Evolutionary conservation across 1,284 basidiomycete species (phyloP).

Genomic region (Boletus subluridellus): DNA sequence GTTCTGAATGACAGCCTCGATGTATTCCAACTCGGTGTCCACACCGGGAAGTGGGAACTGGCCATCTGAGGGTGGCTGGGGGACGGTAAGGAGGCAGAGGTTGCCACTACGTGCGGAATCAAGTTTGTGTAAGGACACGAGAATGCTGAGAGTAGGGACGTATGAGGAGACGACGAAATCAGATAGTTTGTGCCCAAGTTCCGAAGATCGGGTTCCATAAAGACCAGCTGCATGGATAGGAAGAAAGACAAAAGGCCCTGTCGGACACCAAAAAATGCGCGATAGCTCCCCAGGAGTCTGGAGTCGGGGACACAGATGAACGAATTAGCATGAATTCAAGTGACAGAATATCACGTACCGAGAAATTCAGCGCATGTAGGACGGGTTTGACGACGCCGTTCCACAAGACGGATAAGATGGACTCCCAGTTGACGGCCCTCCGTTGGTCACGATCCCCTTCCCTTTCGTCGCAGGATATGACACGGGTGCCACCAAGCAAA

Average conservation of each 20-base stretch:
- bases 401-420: neutral
- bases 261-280: neutral
- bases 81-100: neutral
- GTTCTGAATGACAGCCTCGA: neutral
- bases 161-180: no score
- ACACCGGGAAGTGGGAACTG: neutral
- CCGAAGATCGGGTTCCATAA: neutral
- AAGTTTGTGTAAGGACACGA: neutral
- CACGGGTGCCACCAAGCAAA: no score
- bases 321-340: neutral
- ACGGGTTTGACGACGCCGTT: neutral
- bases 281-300: neutral
- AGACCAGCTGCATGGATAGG: neutral
- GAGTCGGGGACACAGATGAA: no score
- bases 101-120: neutral
- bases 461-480: neutral
- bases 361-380: neutral
- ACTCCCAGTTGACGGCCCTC: neutral
- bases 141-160: no score
- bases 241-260: neutral
- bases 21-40: neutral
- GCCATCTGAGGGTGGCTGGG: neutral
- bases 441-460: neutral
- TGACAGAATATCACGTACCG: neutral
- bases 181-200: neutral